These are phyloP conservation scores for Spathaspora sp. DNA, from an alignment of 1,139 yeast genomes.

Conservation along the genomic window DNA sequence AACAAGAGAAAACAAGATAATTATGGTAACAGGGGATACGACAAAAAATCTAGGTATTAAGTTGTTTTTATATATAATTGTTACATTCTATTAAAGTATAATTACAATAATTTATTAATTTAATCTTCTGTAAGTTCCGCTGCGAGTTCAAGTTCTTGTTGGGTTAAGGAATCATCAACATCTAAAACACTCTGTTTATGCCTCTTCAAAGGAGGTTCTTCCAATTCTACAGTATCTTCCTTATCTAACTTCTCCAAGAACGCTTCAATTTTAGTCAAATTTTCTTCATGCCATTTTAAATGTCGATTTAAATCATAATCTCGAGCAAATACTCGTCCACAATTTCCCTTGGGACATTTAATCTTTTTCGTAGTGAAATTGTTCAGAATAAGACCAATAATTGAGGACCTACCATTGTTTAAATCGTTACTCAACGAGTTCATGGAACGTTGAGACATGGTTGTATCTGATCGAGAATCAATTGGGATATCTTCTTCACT, in stretches of 20 bases:
- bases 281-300: conserved; percentile 52
- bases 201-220: conserved; percentile 11
- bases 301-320: conserved; percentile 54
- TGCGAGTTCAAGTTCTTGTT: neutral
- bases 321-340: conserved; percentile 47
- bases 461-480: conserved; percentile 16
- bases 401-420: conserved; percentile 24
- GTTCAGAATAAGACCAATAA: conserved; percentile 37
- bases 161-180: conserved; percentile 4
- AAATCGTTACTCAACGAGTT: conserved; percentile 23
- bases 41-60: conserved; percentile 33
- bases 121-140: neutral
- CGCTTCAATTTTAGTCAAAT: conserved; percentile 30
- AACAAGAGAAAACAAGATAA: conserved; percentile 29
- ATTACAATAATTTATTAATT: neutral
- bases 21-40: conserved; percentile 27
- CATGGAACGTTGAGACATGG: conserved; percentile 25
- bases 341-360: conserved; percentile 46
- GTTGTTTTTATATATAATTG: neutral
- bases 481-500: conserved; percentile 16
- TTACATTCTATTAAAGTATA: neutral
- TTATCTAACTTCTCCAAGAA: conserved; percentile 30
- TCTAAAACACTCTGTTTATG: conserved; percentile 3
- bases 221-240: conserved; percentile 8
- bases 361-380: conserved; percentile 32